A percentile compares a stretch with the other conserved stretches of the same genome.
These are phyloP conservation scores for Whalleya microplaca DNA, from an alignment of 2,329 filamentous ascomycete species.

Conservation along the genomic window DNA sequence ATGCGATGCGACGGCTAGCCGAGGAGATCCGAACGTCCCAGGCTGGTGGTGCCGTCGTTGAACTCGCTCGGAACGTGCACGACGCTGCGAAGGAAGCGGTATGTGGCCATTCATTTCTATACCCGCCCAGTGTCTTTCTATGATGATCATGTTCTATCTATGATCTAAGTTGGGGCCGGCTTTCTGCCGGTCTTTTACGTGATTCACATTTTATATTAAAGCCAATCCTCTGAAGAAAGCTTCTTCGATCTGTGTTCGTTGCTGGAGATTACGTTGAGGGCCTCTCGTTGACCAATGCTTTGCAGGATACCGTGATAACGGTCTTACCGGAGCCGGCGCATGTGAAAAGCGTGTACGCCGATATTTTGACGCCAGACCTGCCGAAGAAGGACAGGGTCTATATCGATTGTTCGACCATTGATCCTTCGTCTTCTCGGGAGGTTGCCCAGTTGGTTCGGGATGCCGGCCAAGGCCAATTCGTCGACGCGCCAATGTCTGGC, in stretches of 20 bases:
- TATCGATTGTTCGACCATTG: slow-evolving; percentile 96
- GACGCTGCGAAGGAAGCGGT: slow-evolving; percentile 59
- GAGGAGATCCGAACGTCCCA: slow-evolving; percentile 49
- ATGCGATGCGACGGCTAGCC: slow-evolving; percentile 50
- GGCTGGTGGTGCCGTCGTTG: slow-evolving; percentile 50
- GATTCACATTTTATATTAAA: slow-evolving; percentile 65
- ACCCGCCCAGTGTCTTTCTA: slow-evolving; percentile 28
- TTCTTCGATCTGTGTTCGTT: slow-evolving; percentile 13
- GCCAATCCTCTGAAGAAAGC: slow-evolving; percentile 72
- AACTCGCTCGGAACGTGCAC: slow-evolving; percentile 48
- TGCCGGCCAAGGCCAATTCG: slow-evolving; percentile 73
- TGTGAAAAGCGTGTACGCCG: slow-evolving; percentile 79
- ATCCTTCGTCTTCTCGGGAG: slow-evolving; percentile 79
- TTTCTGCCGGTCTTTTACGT: slow-evolving; percentile 55
- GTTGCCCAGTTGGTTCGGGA: slow-evolving; percentile 71
- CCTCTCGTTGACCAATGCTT: slow-evolving; percentile 21
- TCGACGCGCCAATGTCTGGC: slow-evolving; percentile 96
- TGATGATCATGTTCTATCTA: slow-evolving; percentile 51
- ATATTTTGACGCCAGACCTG: slow-evolving; percentile 66
- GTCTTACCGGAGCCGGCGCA: slow-evolving; percentile 88
- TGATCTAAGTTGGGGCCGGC: slow-evolving; percentile 76
- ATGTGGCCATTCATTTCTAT: slow-evolving; percentile 32
- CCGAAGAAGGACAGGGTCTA: slow-evolving; percentile 71
- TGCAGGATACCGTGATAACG: slow-evolving; percentile 82
- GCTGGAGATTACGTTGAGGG: background rate